Conservation (phyloP, 2,329 filamentous ascomycete species). For the Dothideomycetes sp. region DNA sequence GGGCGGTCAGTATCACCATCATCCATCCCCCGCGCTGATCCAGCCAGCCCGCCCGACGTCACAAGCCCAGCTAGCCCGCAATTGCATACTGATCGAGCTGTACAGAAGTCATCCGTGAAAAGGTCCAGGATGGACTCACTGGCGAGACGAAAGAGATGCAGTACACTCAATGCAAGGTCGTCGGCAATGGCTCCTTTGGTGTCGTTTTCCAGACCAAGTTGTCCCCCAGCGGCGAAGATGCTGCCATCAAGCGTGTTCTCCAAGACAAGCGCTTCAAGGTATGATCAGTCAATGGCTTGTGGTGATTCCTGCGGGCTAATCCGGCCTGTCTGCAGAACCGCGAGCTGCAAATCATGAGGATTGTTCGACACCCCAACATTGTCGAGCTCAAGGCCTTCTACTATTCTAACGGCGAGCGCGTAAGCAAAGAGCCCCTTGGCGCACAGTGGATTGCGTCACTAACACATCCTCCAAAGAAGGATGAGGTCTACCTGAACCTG, state of each 20-base stretch:
- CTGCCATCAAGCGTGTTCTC: conserved; percentile 95
- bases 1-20: conserved; percentile 66
- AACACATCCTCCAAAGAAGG: conserved; percentile 40
- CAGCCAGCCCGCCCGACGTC: conserved; percentile 6
- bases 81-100: neutral
- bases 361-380: conserved; percentile 96
- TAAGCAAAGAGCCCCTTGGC: conserved; percentile 29
- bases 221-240: conserved; percentile 94
- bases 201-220: conserved; percentile 99
- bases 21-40: conserved; percentile 12
- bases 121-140: conserved; percentile 95
- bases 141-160: conserved; percentile 94
- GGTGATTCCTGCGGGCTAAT: no score
- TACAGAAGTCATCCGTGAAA: conserved; percentile 92
- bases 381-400: conserved; percentile 99
- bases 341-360: conserved; percentile 98
- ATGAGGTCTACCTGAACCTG: conserved; percentile 97
- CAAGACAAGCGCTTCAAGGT: conserved; percentile 99
- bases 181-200: conserved; percentile 96
- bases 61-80: conserved; percentile 6
- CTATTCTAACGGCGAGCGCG: conserved; percentile 96
- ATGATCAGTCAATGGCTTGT: neutral
- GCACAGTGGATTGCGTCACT: conserved; percentile 10
- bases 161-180: conserved; percentile 99
- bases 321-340: conserved; percentile 62